Evolutionary conservation across 2,329 filamentous ascomycete species (phyloP).

Genomic region (Nannizzia gypsea): DNA sequence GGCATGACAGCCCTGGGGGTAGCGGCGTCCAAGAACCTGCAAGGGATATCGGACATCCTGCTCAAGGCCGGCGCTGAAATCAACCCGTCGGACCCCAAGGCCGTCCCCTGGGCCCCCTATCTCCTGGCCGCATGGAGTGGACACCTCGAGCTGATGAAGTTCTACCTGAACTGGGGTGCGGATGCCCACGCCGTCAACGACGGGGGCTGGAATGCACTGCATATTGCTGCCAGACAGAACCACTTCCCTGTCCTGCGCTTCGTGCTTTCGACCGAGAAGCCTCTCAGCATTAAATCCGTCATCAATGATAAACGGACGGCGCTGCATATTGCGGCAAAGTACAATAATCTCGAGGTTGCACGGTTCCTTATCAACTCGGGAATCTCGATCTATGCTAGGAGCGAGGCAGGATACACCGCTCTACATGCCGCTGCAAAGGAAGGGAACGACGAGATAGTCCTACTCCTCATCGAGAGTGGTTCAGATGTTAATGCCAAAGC

Average conservation of each 20-base stretch:
- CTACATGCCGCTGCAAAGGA: slow-evolving; percentile 11
- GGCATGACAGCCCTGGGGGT: slow-evolving; percentile 1
- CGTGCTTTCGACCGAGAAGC: neutral
- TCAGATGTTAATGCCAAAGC: slow-evolving; percentile 15
- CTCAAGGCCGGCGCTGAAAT: neutral
- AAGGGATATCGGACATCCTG: neutral
- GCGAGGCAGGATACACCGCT: neutral
- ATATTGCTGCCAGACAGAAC: neutral
- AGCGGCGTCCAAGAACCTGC: neutral
- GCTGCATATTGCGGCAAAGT: slow-evolving; percentile 3
- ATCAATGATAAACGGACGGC: slow-evolving; percentile 5
- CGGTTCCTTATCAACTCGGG: neutral
- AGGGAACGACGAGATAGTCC: slow-evolving; percentile 15
- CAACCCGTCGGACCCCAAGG: neutral
- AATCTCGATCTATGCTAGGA: neutral
- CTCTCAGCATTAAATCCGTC: neutral
- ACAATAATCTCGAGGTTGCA: slow-evolving; percentile 2
- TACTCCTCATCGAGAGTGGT: slow-evolving; percentile 15
- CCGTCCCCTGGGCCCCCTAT: neutral
- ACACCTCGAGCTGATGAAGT: slow-evolving; percentile 1
- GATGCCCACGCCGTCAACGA: neutral
- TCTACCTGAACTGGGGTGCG: slow-evolving; percentile 1
- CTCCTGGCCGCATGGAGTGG: slow-evolving; percentile 3
- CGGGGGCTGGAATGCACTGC: slow-evolving; percentile 5
- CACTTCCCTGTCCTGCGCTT: neutral